Base-by-base conservation (phyloP, 108 stramenopile genomes). In the Poteriospumella lacustris region DNA sequence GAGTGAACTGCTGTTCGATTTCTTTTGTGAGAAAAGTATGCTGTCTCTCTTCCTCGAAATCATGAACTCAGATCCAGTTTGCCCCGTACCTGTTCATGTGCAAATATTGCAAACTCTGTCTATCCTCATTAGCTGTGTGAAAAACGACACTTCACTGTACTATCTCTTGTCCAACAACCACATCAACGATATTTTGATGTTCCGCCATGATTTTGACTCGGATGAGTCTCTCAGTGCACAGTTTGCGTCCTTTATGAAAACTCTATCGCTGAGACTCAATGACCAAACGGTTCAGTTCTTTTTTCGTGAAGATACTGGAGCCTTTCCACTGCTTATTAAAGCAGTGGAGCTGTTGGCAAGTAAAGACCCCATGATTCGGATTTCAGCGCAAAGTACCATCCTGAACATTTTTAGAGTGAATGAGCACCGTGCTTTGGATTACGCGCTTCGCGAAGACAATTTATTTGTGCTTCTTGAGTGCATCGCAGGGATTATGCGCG, bases 11-110 rank as follows among this genome's bases (percentile, higher is more conserved):
- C 39, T 85, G 34, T 85, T 85, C 44, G 84, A 82, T 5, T 77
- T 31, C 60, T 85, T 85, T 60, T 82, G 78, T 39, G 82, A 85
- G 75, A 75, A 76, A 42, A 47, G 26, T 36, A 78, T 85, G 77
- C 34, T 85, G 73, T 5, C 28, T 0, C 38, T 73, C 15, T 29
- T 85, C 38, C 58, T 75, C 15, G 70, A 67, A 1, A 42, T 85
- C 0, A 52, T 79, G 68, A 24, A 24, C 41, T 36, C 0, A 24
- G 29, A 28, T 26, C 26, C 31, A 26, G 70, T 24, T 12, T 73
- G 70, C 36, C 70, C 70, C 5, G 41, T 42, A 33, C 3, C 40
- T 42, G 31, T 73, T 5, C 70, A 73, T 73, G 31, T 73, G 3
- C 70, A 73, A 56, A 73, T 73, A 9, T 42, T 73, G 12, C 70